These are phyloP conservation scores for Hordeum pubiflorum DNA, from an alignment of 202 grass and related monocot genomes.

Conservation along the genomic window DNA sequence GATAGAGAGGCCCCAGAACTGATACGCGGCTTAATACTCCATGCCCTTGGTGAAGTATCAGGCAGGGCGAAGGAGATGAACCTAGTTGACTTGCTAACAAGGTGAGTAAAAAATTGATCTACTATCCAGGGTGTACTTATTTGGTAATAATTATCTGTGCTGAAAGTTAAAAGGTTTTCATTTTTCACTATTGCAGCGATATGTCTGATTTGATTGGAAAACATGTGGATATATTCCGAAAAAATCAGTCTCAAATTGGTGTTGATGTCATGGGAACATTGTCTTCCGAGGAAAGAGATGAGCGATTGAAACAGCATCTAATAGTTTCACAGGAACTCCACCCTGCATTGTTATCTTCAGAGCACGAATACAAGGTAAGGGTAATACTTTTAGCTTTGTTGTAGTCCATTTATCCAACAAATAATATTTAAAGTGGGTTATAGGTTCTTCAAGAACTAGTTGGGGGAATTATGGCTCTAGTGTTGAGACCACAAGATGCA, in stretches of 20 bases:
- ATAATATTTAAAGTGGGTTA: slow-evolving; percentile 38
- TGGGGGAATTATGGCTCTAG: slow-evolving; percentile 75
- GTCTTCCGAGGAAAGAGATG: slow-evolving; percentile 97
- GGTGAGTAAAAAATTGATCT: slow-evolving; percentile 37
- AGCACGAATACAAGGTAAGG: slow-evolving; percentile 83
- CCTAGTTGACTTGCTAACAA: slow-evolving; percentile 93
- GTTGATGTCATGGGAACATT: slow-evolving; percentile 77
- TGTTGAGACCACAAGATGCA: slow-evolving; percentile 83
- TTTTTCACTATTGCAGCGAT: slow-evolving; percentile 46
- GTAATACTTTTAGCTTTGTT: slow-evolving; percentile 17
- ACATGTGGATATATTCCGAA: slow-evolving; percentile 83
- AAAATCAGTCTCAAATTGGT: slow-evolving; percentile 79
- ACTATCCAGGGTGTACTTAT: neutral
- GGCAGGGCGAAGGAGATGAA: slow-evolving; percentile 79
- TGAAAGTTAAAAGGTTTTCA: neutral
- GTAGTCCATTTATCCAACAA: slow-evolving; percentile 3
- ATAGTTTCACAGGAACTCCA: slow-evolving; percentile 89
- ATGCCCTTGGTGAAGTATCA: slow-evolving; percentile 80
- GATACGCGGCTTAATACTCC: slow-evolving; percentile 76
- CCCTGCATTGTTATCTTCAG: slow-evolving; percentile 85
- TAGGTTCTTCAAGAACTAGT: slow-evolving; percentile 92
- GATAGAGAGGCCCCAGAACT: slow-evolving; percentile 85
- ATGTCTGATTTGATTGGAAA: slow-evolving; percentile 83
- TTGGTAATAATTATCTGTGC: slow-evolving; percentile 5
- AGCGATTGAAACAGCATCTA: slow-evolving; percentile 76